Evolutionary conservation across 805 yeast genomes (phyloP).

Genomic region (Wickerhamiella australiensis): DNA sequence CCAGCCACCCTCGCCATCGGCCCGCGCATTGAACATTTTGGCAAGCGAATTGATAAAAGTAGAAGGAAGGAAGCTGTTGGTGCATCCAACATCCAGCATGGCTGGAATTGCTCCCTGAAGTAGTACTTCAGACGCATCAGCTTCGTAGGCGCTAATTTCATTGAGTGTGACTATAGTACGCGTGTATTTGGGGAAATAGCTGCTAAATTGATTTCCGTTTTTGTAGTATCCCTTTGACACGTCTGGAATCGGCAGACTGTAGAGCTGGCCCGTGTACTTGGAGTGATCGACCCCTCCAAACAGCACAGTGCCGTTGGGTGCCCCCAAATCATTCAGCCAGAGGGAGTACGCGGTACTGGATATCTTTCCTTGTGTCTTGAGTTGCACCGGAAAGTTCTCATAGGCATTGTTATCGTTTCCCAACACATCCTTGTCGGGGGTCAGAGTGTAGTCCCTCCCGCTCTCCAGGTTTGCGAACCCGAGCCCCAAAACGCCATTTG

Average conservation of each 20-base stretch:
- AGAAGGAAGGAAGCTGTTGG: slow-evolving; percentile 34
- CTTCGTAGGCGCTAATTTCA: not conserved
- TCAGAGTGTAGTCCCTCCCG: slow-evolving; percentile 12
- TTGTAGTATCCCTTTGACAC: not conserved
- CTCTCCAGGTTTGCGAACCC: slow-evolving; percentile 25
- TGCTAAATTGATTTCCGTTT: not conserved
- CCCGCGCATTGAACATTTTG: not conserved
- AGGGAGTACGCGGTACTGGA: slow-evolving; percentile 36
- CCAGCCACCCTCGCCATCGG: slow-evolving; percentile 25
- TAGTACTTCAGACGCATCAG: not conserved
- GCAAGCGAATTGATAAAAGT: slow-evolving; percentile 20
- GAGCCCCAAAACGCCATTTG: slow-evolving; percentile 33
- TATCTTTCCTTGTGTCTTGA: slow-evolving; percentile 33
- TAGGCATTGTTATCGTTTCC: slow-evolving; percentile 14
- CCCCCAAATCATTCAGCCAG: slow-evolving; percentile 30
- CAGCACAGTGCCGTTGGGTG: slow-evolving; percentile 30
- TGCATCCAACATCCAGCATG: slow-evolving; percentile 37
- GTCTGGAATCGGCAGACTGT: not conserved
- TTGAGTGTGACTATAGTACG: slow-evolving; percentile 4
- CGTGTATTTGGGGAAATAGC: slow-evolving; percentile 4
- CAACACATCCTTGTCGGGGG: slow-evolving; percentile 2
- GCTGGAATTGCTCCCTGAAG: slow-evolving; percentile 22
- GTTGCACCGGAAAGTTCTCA: slow-evolving; percentile 26
- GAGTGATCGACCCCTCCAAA: slow-evolving; percentile 38
- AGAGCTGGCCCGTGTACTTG: slow-evolving; percentile 32